Evolutionary conservation across 805 yeast genomes (phyloP).

Genomic region (Ogataea dorogensis): DNA sequence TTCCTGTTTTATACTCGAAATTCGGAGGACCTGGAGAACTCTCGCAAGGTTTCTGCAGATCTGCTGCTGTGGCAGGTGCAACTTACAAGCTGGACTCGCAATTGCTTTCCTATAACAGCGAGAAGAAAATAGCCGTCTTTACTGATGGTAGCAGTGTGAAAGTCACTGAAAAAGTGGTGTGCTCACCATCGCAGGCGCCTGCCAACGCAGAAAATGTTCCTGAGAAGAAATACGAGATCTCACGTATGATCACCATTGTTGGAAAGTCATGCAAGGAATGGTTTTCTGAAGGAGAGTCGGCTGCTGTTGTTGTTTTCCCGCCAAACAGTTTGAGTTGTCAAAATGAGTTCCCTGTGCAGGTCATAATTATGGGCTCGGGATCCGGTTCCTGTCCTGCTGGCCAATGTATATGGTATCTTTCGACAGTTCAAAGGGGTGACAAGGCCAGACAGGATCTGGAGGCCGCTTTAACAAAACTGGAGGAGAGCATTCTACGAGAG

Average conservation of each 20-base stretch:
- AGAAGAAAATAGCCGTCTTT: conserved; percentile 63
- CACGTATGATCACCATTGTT: conserved; percentile 79
- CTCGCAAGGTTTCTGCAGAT: conserved; percentile 94
- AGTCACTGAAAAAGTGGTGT: conserved; percentile 75
- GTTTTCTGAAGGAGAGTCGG: conserved; percentile 81
- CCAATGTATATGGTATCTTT: conserved; percentile 86
- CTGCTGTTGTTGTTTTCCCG: conserved; percentile 91
- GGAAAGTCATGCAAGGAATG: conserved; percentile 87
- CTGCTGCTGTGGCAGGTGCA: conserved; percentile 98
- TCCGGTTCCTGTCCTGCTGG: conserved; percentile 86
- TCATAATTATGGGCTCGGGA: conserved; percentile 81
- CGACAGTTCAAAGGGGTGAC: conserved; percentile 68
- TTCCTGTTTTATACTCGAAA: conserved; percentile 89
- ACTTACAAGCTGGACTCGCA: conserved; percentile 80
- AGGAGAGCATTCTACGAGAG: conserved; percentile 77
- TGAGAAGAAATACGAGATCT: conserved; percentile 52
- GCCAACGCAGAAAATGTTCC: conserved; percentile 41
- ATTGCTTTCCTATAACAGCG: conserved; percentile 63
- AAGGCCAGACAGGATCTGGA: conserved; percentile 77
- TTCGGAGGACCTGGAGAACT: conserved; percentile 96
- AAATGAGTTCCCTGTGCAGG: conserved; percentile 79
- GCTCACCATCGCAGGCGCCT: conserved; percentile 70
- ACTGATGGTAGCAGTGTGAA: conserved; percentile 72
- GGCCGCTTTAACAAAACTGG: conserved; percentile 77
- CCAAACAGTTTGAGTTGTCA: conserved; percentile 67